These are phyloP conservation scores for Calonectria pteridis DNA, from an alignment of 2,329 filamentous ascomycete species.

Conservation along the genomic window DNA sequence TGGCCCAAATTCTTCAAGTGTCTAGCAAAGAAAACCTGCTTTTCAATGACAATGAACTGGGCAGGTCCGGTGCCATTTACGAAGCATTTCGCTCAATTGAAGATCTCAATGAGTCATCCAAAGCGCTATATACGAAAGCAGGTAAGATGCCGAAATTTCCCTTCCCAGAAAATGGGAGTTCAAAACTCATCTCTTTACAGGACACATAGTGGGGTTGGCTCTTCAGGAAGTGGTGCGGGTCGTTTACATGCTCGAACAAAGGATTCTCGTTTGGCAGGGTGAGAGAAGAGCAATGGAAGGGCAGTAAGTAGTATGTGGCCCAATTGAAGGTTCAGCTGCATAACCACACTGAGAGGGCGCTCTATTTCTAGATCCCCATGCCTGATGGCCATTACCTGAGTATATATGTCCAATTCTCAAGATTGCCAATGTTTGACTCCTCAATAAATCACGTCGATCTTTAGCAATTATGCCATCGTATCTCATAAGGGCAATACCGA, in stretches of 20 bases:
- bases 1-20: conserved; percentile 35
- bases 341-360: background rate
- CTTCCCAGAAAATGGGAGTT: background rate
- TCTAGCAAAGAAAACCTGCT: conserved; percentile 23
- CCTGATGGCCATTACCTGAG: background rate
- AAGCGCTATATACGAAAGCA: conserved; percentile 49
- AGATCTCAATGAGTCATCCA: conserved; percentile 49
- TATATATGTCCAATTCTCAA: background rate
- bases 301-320: background rate
- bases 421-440: background rate
- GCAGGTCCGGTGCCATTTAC: conserved; percentile 35
- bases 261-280: conserved; percentile 52
- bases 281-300: conserved; percentile 5
- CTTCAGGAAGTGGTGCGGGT: conserved; percentile 50
- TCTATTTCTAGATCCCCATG: background rate
- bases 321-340: background rate
- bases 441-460: background rate
- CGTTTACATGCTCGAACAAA: conserved; percentile 54
- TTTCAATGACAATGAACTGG: background rate
- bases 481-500: background rate
- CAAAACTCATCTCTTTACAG: conserved; percentile 37
- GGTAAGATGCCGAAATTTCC: conserved; percentile 39
- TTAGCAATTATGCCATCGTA: background rate
- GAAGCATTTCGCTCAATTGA: conserved; percentile 48
- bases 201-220: conserved; percentile 49